These are phyloP conservation scores for Globisporangium splendens DNA, from an alignment of 352 stramenopile species.

Conservation along the genomic window DNA sequence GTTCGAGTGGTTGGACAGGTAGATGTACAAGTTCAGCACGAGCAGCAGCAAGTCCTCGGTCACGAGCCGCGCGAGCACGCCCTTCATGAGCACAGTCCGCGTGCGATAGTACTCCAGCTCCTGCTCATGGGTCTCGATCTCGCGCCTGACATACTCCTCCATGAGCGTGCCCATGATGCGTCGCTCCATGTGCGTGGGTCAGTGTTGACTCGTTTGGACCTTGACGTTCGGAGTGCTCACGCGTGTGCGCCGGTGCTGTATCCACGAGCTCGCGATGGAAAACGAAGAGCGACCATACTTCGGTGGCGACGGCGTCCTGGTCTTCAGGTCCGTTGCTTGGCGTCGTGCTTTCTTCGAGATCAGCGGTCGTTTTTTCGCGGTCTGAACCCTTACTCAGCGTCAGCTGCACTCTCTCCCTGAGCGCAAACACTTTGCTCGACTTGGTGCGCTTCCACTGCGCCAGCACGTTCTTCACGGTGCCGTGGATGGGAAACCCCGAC, in stretches of 20 bases:
- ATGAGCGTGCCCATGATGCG: slow-evolving; percentile 1
- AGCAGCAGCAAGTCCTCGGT: slow-evolving; percentile 20
- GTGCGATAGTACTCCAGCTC: slow-evolving; percentile 18
- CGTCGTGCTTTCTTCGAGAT: neutral
- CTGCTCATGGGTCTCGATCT: slow-evolving; percentile 9
- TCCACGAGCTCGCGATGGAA: neutral
- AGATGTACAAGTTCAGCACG: slow-evolving; percentile 22
- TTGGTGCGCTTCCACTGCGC: slow-evolving; percentile 16
- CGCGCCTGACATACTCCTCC: slow-evolving; percentile 6
- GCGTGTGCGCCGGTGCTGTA: neutral
- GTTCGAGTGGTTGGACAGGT: slow-evolving; percentile 15
- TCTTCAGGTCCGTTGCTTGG: neutral
- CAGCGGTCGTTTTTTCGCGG: neutral
- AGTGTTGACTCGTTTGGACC: neutral
- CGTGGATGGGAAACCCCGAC: slow-evolving; percentile 12
- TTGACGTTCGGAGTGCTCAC: neutral
- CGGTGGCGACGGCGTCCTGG: neutral
- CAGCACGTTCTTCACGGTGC: slow-evolving; percentile 13
- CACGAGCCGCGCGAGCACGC: slow-evolving; percentile 15
- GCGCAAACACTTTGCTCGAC: slow-evolving; percentile 2
- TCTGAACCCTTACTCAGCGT: neutral
- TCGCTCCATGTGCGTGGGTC: neutral
- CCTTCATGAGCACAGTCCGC: slow-evolving; percentile 19
- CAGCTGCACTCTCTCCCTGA: neutral
- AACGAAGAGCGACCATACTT: neutral